Base-by-base conservation (phyloP, 129 eudicot genomes). In the Helianthus tuberosus region DNA sequence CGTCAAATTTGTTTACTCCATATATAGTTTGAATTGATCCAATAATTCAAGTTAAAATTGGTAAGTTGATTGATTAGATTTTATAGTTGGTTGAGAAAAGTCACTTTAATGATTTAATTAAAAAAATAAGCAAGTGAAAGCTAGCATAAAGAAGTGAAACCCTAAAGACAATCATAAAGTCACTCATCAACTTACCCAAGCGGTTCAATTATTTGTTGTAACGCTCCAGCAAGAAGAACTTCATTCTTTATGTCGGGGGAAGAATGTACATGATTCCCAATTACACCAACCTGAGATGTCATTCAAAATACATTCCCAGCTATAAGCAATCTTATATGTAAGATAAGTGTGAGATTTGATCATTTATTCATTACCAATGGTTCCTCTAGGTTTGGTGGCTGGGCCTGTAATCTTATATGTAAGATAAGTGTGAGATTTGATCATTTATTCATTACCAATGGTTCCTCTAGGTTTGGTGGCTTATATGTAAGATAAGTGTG, bases 211-310 rank as follows among this genome's bases (percentile, higher is more conserved):
- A n/a, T n/a, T n/a, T n/a, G 91, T 72, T 86, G 91, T 57, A 86
- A 63, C 3, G 91, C 91, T 74, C 91, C 91, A 70, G 88, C 91
- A 80, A 50, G 74, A 32, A 86, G 88, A 78, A 86, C 91, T 75
- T 83, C 86, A 73, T 75, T 86, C 86, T 86, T 86, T 29, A n/a
- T n/a, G n/a, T n/a, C n/a, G n/a, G n/a, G n/a, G n/a, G n/a, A n/a
- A n/a, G n/a, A n/a, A n/a, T n/a, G n/a, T n/a, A n/a, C n/a, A 32
- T 84, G 82, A 75, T 87, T 87, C 59, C 88, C 91, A 50, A 81
- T 84, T 11, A 84, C 91, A 71, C 88, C 91, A 78, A 87, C 91
- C 91, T 86, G 80, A 67, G 70, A 79, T 48, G 52, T 76, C 66
- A 63, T 14, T 66, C 50, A 73, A 51, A 74, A 73, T 67, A 55